These are phyloP conservation scores for Phanerochaete sordida DNA, from an alignment of 768 basidiomycete genomes.

Conservation along the genomic window DNA sequence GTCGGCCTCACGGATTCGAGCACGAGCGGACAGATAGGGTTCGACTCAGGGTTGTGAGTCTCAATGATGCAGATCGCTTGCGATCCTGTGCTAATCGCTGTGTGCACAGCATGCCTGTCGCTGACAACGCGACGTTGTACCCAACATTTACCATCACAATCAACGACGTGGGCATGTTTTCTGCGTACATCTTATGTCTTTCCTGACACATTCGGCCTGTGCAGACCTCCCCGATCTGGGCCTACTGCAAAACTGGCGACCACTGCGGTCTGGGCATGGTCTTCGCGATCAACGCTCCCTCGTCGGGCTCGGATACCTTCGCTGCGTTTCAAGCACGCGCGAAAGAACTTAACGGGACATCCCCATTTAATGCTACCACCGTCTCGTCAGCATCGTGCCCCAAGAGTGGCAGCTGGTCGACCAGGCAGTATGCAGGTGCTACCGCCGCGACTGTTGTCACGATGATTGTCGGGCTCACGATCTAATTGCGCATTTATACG, in stretches of 20 bases:
- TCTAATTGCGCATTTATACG: no score
- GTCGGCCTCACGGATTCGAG: slow-evolving; percentile 37
- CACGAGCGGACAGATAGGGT: slow-evolving; percentile 39
- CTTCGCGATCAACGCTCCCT: slow-evolving; percentile 52
- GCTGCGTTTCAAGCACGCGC: slow-evolving; percentile 42
- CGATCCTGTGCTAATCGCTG: background rate
- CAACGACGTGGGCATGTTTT: slow-evolving; percentile 42
- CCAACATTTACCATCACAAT: slow-evolving; percentile 51
- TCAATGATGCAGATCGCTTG: background rate
- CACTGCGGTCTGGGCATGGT: slow-evolving; percentile 63
- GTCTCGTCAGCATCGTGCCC: background rate
- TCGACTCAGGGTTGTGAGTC: slow-evolving; percentile 37
- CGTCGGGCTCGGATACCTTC: slow-evolving; percentile 47
- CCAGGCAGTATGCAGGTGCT: background rate
- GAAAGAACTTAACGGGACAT: slow-evolving; percentile 12
- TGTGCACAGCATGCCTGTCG: slow-evolving; percentile 42
- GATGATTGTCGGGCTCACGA: background rate
- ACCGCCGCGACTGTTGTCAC: background rate
- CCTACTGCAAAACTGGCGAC: slow-evolving; percentile 44
- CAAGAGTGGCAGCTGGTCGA: background rate
- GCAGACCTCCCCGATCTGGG: slow-evolving; percentile 54
- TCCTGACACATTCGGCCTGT: no score
- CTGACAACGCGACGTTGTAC: slow-evolving; percentile 39
- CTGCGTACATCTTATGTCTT: no score
- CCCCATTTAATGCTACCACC: background rate